phyloP scores from a whole-genome alignment of 129 eudicot species.

The Erigeron canadensis region DNA sequence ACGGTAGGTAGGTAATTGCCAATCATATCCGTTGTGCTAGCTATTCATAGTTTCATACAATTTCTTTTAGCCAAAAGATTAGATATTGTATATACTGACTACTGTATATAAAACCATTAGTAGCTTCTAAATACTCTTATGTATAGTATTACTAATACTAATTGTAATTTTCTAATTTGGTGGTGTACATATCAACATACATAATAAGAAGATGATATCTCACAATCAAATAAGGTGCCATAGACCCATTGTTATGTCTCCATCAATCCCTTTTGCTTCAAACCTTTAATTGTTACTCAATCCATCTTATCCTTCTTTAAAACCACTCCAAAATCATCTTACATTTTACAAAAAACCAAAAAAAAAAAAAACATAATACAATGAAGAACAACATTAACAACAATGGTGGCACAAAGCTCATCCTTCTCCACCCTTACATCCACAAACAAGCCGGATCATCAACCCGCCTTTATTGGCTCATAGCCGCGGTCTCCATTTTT shows the following conservation, averaged over 20 bases:
- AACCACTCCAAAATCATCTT: conserved; percentile 18
- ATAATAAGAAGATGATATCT: conserved; percentile 31
- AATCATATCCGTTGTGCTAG: neutral
- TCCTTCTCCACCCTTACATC: conserved; percentile 92
- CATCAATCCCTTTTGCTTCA: conserved; percentile 51
- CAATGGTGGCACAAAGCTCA: conserved; percentile 67
- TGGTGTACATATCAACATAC: conserved; percentile 1
- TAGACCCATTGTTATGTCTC: conserved; percentile 25
- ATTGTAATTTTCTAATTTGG: conserved; percentile 5
- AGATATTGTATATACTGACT: no score
- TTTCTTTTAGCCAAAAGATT: neutral
- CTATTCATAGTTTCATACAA: neutral
- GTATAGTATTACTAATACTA: neutral
- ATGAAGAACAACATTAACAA: conserved; percentile 68
- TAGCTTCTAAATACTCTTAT: no score
- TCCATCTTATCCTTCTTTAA: conserved; percentile 36
- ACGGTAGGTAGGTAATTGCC: neutral
- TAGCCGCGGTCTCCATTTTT: conserved; percentile 66
- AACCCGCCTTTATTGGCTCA: conserved; percentile 59
- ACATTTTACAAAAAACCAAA: neutral
- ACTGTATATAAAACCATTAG: neutral
- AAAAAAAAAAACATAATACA: neutral
- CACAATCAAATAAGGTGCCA: conserved; percentile 36
- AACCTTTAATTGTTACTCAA: conserved; percentile 29
- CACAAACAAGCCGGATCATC: conserved; percentile 85